A percentile compares a stretch with the other conserved stretches of the same genome.
Evolutionary conservation across 2,329 filamentous ascomycete species (phyloP).

Genomic region (Venturia nashicola): DNA sequence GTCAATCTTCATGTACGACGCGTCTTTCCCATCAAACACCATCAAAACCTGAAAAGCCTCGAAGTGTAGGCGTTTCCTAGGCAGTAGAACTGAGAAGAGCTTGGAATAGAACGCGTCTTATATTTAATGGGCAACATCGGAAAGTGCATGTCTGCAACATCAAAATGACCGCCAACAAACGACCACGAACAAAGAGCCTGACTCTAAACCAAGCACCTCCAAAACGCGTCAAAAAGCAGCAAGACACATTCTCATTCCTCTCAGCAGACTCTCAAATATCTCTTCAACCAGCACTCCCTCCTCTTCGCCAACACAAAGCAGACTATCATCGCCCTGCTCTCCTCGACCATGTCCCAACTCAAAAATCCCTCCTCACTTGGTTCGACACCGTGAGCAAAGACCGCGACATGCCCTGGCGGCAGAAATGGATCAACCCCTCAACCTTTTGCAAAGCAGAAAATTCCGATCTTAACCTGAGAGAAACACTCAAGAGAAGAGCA

Average conservation of each 20-base stretch:
- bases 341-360: constrained; percentile 12
- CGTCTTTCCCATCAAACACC: background rate
- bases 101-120: background rate
- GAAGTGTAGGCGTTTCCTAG: background rate
- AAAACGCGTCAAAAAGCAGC: background rate
- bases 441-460: constrained; percentile 16
- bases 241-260: background rate
- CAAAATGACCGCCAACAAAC: background rate
- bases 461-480: constrained; percentile 23
- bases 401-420: constrained; percentile 33
- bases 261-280: background rate
- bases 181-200: constrained; percentile 1
- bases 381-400: constrained; percentile 20
- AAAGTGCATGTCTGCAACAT: background rate
- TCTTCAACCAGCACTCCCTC: constrained; percentile 15
- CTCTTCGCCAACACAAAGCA: constrained; percentile 17
- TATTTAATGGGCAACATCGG: background rate
- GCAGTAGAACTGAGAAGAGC: background rate
- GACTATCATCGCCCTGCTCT: constrained; percentile 22
- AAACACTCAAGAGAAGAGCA: constrained; percentile 40
- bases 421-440: constrained; percentile 41
- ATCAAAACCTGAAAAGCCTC: background rate
- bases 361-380: constrained; percentile 19
- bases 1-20: background rate
- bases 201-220: background rate